Percentiles rank a stretch among this genome's conserved stretches.
These are phyloP conservation scores for Tylopilus rubrobrunneus DNA, from an alignment of 768 basidiomycete species.

Conservation along the genomic window DNA sequence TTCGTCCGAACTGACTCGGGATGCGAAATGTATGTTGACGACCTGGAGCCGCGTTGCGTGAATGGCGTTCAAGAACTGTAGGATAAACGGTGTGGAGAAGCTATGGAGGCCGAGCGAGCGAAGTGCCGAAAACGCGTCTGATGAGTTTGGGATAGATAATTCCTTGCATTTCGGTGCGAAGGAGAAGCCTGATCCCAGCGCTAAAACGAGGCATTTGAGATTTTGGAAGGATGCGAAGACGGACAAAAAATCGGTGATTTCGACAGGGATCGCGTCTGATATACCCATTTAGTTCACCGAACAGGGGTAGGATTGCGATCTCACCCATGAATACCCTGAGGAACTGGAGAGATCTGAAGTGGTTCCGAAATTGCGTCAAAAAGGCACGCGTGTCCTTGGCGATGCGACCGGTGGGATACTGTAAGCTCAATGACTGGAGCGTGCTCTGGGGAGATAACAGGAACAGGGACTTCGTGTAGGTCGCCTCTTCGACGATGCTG, in stretches of 20 bases:
- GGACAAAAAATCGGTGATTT: slow-evolving; percentile 14
- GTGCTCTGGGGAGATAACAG: slow-evolving; percentile 2
- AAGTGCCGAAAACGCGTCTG: slow-evolving; percentile 6
- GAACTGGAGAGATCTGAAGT: slow-evolving; percentile 12
- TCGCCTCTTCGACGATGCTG: slow-evolving; percentile 8
- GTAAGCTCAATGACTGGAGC: slow-evolving; percentile 12
- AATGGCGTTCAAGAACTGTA: slow-evolving; percentile 6
- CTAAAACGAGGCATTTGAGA: slow-evolving; percentile 19
- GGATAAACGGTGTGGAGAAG: slow-evolving; percentile 8
- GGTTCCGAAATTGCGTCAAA: slow-evolving; percentile 5
- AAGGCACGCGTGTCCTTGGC: slow-evolving; percentile 14
- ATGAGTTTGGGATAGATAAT: not conserved
- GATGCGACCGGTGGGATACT: slow-evolving; percentile 13
- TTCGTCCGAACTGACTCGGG: slow-evolving; percentile 5
- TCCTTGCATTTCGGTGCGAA: slow-evolving; percentile 11
- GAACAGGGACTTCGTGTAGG: slow-evolving; percentile 13
- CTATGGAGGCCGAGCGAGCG: slow-evolving; percentile 13
- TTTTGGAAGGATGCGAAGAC: slow-evolving; percentile 10
- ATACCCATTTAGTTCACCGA: not conserved
- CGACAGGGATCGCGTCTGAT: slow-evolving; percentile 11
- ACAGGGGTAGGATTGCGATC: not conserved
- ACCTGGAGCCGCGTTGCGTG: slow-evolving; percentile 11
- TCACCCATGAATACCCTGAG: slow-evolving; percentile 19
- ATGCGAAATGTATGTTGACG: slow-evolving; percentile 15
- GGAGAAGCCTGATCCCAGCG: slow-evolving; percentile 9